Percentiles rank a stretch among this genome's conserved stretches.
phyloP scores from a whole-genome alignment of 1,284 basidiomycete genomes.

The Pascua sp. region DNA sequence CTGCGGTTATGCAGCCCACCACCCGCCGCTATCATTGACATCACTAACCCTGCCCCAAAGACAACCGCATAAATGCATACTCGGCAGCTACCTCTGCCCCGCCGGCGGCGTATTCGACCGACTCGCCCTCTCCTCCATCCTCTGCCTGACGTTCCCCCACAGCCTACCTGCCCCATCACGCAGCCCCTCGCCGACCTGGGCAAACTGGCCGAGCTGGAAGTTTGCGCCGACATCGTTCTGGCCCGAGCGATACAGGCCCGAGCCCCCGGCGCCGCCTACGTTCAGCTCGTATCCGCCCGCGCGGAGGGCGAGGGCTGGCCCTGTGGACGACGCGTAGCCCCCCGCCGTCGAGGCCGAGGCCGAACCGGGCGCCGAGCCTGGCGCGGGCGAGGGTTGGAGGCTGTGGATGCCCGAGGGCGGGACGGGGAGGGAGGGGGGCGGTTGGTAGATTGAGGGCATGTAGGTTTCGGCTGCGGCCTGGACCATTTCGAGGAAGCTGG shows the following conservation, averaged over 20 bases:
- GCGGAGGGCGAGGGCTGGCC: conserved; percentile 65
- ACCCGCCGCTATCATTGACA: too few species aligned
- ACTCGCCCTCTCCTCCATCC: conserved; percentile 86
- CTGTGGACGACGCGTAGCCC: conserved; percentile 1
- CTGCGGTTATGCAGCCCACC: too few species aligned
- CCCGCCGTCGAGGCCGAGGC: too few species aligned
- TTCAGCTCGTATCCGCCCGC: conserved; percentile 86
- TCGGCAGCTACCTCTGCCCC: not conserved
- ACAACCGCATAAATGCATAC: too few species aligned
- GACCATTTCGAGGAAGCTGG: conserved; percentile 50
- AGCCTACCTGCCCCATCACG: conserved; percentile 71
- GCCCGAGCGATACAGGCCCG: conserved; percentile 72
- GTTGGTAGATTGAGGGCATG: conserved; percentile 43
- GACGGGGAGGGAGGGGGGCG: conserved; percentile 23
- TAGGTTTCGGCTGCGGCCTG: conserved; percentile 42
- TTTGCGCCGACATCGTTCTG: conserved; percentile 61
- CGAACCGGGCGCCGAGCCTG: not conserved
- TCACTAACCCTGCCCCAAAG: too few species aligned
- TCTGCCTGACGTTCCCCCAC: conserved; percentile 80
- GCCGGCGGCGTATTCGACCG: conserved; percentile 37
- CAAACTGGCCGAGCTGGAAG: conserved; percentile 69
- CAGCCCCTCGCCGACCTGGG: conserved; percentile 59
- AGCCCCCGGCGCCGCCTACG: conserved; percentile 74
- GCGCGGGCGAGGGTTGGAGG: conserved; percentile 56
- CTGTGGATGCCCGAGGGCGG: conserved; percentile 51